phyloP scores from a whole-genome alignment of 345 rosid species.

The Aurinia saxatilis region DNA sequence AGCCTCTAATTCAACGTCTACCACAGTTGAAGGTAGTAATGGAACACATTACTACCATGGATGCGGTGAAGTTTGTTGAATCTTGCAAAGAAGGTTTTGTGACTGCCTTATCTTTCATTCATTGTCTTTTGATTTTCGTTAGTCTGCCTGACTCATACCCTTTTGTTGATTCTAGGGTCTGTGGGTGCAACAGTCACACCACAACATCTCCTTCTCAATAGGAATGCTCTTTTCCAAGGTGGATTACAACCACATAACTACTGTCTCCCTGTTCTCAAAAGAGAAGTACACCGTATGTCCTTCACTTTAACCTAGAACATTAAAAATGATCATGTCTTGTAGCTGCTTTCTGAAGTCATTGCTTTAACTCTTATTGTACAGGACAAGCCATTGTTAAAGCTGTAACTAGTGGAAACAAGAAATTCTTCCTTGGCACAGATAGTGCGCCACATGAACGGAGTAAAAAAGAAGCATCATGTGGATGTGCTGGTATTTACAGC shows the following conservation, averaged over 20 bases:
- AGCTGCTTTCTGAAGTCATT: not conserved
- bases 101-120: not conserved
- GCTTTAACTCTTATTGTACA: constrained; percentile 18
- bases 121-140: not conserved
- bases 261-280: constrained; percentile 92
- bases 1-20: constrained; percentile 64
- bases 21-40: constrained; percentile 74
- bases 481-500: constrained; percentile 89
- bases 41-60: constrained; percentile 91
- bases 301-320: not conserved
- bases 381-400: constrained; percentile 87
- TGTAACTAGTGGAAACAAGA: constrained; percentile 86
- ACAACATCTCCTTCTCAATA: constrained; percentile 87
- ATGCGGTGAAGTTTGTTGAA: constrained; percentile 76
- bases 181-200: constrained; percentile 95
- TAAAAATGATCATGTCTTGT: not conserved
- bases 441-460: constrained; percentile 91
- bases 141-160: not conserved
- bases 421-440: constrained; percentile 92
- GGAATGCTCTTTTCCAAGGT: constrained; percentile 90
- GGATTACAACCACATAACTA: constrained; percentile 90
- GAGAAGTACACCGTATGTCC: constrained; percentile 78
- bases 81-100: constrained; percentile 71
- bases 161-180: constrained; percentile 34
- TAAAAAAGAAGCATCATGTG: constrained; percentile 75